Evolutionary conservation across 176 grass and related monocot genomes (phyloP).

Genomic region (Bolboschoenus planiculmis): DNA sequence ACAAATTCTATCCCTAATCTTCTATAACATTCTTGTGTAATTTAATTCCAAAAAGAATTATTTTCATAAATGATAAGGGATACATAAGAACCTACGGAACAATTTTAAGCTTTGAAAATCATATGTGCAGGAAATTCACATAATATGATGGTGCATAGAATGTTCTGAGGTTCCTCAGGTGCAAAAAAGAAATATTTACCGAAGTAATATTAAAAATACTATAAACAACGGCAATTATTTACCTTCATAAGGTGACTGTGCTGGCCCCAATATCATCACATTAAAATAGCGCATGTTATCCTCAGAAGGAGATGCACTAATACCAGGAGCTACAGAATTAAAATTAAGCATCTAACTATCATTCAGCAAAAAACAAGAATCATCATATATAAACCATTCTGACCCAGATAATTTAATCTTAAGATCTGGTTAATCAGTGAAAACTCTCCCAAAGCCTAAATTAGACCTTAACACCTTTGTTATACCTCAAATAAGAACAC

Average conservation of each 20-base stretch:
- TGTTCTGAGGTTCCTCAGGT: not conserved
- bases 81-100: not conserved
- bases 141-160: not conserved
- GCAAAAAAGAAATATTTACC: not conserved
- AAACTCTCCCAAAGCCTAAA: not conserved
- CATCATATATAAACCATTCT: not conserved
- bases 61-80: not conserved
- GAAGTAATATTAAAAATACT: not conserved
- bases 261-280: conserved; percentile 93
- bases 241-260: conserved; percentile 83
- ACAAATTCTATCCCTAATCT: not conserved
- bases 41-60: not conserved
- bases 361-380: not conserved
- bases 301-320: conserved; percentile 94
- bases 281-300: conserved; percentile 99
- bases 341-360: not conserved
- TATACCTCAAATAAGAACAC: not conserved
- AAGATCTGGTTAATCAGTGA: not conserved
- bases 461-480: not conserved
- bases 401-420: not conserved
- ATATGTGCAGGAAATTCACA: not conserved
- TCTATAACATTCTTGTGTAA: not conserved
- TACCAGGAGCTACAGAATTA: conserved; percentile 59
- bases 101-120: not conserved
- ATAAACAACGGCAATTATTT: not conserved